phyloP scores from a whole-genome alignment of 805 yeast species.

The Ogataea parapolymorpha region DNA sequence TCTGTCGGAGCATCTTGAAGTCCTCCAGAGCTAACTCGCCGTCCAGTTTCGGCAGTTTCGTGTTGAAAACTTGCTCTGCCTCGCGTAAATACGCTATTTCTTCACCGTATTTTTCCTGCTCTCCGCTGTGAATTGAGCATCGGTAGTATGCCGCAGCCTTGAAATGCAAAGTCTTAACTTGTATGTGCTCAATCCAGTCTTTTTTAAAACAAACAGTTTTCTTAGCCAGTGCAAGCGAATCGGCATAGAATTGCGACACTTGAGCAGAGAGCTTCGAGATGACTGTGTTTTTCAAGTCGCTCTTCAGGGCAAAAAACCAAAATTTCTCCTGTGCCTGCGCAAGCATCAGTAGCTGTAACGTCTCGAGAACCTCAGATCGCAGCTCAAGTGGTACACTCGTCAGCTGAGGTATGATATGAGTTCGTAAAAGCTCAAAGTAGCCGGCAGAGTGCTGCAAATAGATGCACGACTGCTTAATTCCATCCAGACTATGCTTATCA shows the following conservation, averaged over 20 bases:
- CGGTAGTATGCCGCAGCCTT: slow-evolving; percentile 69
- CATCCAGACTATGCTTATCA: slow-evolving; percentile 42
- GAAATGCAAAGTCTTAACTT: slow-evolving; percentile 62
- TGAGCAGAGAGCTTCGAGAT: slow-evolving; percentile 65
- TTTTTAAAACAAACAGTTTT: slow-evolving; percentile 36
- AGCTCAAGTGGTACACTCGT: slow-evolving; percentile 41
- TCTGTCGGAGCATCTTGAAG: slow-evolving; percentile 44
- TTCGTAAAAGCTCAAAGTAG: slow-evolving; percentile 41
- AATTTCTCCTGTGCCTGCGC: slow-evolving; percentile 88
- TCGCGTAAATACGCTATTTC: slow-evolving; percentile 57
- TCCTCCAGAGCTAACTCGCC: slow-evolving; percentile 47
- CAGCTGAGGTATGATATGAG: slow-evolving; percentile 21
- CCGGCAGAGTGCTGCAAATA: slow-evolving; percentile 75
- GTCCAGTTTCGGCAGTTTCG: slow-evolving; percentile 42
- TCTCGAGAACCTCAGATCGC: slow-evolving; percentile 45
- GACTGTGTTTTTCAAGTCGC: slow-evolving; percentile 52
- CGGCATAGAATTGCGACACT: slow-evolving; percentile 53
- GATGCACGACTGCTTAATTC: slow-evolving; percentile 58
- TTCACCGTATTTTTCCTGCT: slow-evolving; percentile 58
- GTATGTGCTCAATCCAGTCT: slow-evolving; percentile 64
- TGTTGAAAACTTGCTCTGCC: slow-evolving; percentile 40
- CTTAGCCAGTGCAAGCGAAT: slow-evolving; percentile 41
- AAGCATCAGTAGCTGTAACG: slow-evolving; percentile 52
- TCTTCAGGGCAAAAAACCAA: slow-evolving; percentile 68
- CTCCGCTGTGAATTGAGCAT: slow-evolving; percentile 47